A percentile compares a stretch with the other conserved stretches of the same genome.
Evolutionary conservation across 352 stramenopile genomes (phyloP).

Genomic region (Globisporangium splendens): DNA sequence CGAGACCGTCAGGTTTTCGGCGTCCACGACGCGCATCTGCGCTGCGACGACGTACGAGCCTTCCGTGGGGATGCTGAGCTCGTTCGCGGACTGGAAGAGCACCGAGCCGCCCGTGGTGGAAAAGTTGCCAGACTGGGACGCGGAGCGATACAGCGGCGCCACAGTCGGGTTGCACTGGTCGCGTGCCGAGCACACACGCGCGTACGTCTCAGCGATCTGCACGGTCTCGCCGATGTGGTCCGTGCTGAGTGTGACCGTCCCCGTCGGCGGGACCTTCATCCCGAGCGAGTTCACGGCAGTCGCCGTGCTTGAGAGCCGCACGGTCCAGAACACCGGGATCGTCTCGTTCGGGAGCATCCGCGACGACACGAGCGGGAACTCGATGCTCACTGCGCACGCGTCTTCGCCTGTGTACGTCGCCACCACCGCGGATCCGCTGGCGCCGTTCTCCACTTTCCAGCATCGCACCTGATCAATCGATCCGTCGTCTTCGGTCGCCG

Average conservation of each 20-base stretch:
- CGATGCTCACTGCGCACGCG: constrained; percentile 31
- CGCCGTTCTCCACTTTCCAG: constrained; percentile 33
- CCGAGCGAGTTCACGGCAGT: constrained; percentile 37
- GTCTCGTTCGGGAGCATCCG: constrained; percentile 35
- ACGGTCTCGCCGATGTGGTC: constrained; percentile 24
- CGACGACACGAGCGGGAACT: constrained; percentile 25
- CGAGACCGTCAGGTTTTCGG: constrained; percentile 23
- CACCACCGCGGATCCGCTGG: no score
- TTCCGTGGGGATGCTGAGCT: constrained; percentile 27
- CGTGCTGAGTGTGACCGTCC: constrained; percentile 22
- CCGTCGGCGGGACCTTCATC: constrained; percentile 37
- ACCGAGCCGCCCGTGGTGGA: constrained; percentile 19
- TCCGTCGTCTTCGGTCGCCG: no score
- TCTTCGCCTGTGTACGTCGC: constrained; percentile 16
- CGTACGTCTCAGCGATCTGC: constrained; percentile 48
- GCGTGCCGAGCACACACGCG: constrained; percentile 31
- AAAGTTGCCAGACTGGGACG: constrained; percentile 42
- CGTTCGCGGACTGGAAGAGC: constrained; percentile 38
- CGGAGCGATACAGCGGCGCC: constrained; percentile 14
- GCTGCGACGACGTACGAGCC: constrained; percentile 45
- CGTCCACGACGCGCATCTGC: constrained; percentile 39
- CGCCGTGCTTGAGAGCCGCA: constrained; percentile 18
- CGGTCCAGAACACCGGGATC: constrained; percentile 43
- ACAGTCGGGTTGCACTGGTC: constrained; percentile 34
- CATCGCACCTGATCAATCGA: constrained; percentile 17